Conservation (phyloP, 73 alveolate species). For the Urostyla sp. region DNA sequence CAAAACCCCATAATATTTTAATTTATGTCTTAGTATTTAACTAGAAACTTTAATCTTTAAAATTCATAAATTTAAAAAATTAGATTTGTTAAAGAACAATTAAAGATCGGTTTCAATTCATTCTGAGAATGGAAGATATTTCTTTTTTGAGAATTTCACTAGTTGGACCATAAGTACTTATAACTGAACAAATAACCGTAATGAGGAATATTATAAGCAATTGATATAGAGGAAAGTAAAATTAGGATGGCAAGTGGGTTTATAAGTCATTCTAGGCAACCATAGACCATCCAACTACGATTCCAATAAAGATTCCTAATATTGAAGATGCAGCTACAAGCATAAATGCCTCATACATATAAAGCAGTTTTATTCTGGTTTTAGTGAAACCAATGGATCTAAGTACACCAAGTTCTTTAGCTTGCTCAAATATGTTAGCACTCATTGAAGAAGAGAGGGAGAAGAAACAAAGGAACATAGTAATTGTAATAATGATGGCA, state of each 20-base stretch:
- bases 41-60: no score
- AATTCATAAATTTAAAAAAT: no score
- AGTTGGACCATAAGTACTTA: slow-evolving; percentile 74
- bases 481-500: slow-evolving; percentile 83
- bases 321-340: slow-evolving; percentile 91
- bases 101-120: slow-evolving; percentile 34
- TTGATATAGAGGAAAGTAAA: slow-evolving; percentile 65
- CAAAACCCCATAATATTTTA: no score
- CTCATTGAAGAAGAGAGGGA: slow-evolving; percentile 95
- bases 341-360: slow-evolving; percentile 93
- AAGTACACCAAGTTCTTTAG: slow-evolving; percentile 96
- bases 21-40: no score
- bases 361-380: slow-evolving; percentile 77
- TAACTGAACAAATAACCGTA: slow-evolving; percentile 64
- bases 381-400: slow-evolving; percentile 94
- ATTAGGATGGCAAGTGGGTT: slow-evolving; percentile 68
- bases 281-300: slow-evolving; percentile 96
- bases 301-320: slow-evolving; percentile 95
- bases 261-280: slow-evolving; percentile 88
- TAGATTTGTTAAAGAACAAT: no score
- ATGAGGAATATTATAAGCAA: slow-evolving; percentile 44
- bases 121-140: slow-evolving; percentile 78
- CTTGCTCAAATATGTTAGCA: slow-evolving; percentile 94
- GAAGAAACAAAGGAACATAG: slow-evolving; percentile 95
- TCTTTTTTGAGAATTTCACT: slow-evolving; percentile 47